Evolutionary conservation across 139 green algal genomes (phyloP).

Genomic region (Dunaliella primolecta): DNA sequence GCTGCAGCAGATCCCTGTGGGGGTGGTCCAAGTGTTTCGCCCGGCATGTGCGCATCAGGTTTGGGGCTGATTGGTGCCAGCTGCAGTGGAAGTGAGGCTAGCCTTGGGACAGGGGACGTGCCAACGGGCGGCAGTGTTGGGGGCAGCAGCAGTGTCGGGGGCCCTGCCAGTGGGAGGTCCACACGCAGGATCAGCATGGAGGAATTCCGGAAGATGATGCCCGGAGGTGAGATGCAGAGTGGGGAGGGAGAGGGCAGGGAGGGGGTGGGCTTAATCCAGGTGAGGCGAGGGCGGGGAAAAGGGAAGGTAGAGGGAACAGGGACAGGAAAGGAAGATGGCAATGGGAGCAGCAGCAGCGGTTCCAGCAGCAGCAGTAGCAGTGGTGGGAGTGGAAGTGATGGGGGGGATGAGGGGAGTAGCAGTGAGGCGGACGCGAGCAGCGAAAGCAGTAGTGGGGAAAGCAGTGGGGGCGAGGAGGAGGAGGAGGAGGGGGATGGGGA

Average conservation of each 20-base stretch:
- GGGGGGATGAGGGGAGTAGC: too few relatives aligned
- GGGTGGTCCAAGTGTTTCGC: too few relatives aligned
- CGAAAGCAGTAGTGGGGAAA: not conserved
- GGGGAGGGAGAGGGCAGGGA: not conserved
- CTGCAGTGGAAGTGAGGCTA: too few relatives aligned
- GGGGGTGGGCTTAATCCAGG: too few relatives aligned
- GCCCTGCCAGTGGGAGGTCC: not conserved
- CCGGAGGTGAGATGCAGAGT: not conserved
- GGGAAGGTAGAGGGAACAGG: not conserved
- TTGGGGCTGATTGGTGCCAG: too few relatives aligned
- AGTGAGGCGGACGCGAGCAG: not conserved
- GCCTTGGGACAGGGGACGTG: too few relatives aligned
- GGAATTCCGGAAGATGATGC: not conserved
- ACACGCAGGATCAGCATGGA: slow-evolving; percentile 6
- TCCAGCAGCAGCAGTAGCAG: not conserved
- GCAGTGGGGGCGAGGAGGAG: not conserved
- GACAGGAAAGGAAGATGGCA: not conserved
- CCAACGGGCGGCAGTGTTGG: too few relatives aligned
- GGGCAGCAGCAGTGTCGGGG: not conserved
- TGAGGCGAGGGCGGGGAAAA: too few relatives aligned
- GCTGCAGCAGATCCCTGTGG: too few relatives aligned
- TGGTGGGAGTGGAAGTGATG: too few relatives aligned
- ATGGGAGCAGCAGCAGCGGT: not conserved
- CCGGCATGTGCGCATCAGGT: too few relatives aligned
- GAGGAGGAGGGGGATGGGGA: too few relatives aligned